Conservation (phyloP, 352 stramenopile genomes). For the Phytophthora ramorum region DNA sequence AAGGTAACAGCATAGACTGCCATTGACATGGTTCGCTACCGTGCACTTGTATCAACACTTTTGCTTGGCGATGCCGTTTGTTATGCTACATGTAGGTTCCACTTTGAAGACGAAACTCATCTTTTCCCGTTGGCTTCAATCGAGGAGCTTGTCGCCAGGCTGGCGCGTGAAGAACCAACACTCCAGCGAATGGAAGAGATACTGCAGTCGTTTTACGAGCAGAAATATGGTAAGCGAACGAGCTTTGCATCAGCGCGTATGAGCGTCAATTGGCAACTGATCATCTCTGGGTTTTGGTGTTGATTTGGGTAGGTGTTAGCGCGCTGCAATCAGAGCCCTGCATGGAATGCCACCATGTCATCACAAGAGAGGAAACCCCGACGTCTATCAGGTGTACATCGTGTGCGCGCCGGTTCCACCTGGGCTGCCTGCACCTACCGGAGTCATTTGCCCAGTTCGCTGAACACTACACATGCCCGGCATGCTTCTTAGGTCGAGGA, state of each 20-base stretch:
- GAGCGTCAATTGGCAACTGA: too few species aligned
- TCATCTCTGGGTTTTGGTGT: too few species aligned
- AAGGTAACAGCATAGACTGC: slow-evolving; percentile 28
- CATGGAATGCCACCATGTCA: slow-evolving; percentile 47
- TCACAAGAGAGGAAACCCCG: slow-evolving; percentile 35
- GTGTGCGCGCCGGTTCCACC: slow-evolving; percentile 58
- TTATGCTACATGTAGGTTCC: slow-evolving; percentile 37
- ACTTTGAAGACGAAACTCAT: slow-evolving; percentile 75
- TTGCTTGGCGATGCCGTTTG: background rate
- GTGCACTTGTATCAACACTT: background rate
- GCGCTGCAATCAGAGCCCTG: slow-evolving; percentile 34
- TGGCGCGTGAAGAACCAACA: slow-evolving; percentile 43
- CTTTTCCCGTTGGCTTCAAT: slow-evolving; percentile 64
- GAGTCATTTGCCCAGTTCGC: slow-evolving; percentile 68
- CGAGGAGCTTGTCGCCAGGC: slow-evolving; percentile 35
- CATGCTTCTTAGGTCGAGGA: slow-evolving; percentile 61
- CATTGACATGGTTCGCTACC: background rate
- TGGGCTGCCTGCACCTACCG: slow-evolving; percentile 61
- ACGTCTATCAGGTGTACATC: slow-evolving; percentile 57
- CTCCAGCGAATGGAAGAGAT: slow-evolving; percentile 47
- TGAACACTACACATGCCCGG: slow-evolving; percentile 64
- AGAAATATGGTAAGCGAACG: slow-evolving; percentile 37
- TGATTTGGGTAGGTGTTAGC: slow-evolving; percentile 14
- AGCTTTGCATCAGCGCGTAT: background rate
- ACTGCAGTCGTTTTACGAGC: slow-evolving; percentile 42